Evolutionary conservation across 129 eudicot species (phyloP).

Genomic region (Tagetes patula): DNA sequence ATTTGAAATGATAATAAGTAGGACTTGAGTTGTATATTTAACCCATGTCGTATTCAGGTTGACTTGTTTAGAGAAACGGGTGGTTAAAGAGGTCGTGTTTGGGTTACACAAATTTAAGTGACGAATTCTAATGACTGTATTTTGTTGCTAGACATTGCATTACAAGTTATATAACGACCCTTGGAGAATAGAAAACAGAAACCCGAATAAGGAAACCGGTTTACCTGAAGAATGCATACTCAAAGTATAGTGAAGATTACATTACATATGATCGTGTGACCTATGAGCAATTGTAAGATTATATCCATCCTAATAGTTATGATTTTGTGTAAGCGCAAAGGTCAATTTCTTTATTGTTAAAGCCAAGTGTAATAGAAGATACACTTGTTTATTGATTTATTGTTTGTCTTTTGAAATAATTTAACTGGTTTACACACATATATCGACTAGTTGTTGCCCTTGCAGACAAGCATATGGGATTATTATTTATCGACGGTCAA

Average conservation of each 20-base stretch:
- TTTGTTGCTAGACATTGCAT: constrained; percentile 53
- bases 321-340: constrained; percentile 22
- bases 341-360: constrained; percentile 5
- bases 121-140: background rate
- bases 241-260: constrained; percentile 27
- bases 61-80: background rate
- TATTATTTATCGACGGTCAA: too few relatives aligned
- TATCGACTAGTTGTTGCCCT: too few relatives aligned
- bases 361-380: too few relatives aligned
- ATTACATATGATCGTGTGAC: background rate
- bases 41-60: background rate
- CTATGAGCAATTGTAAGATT: background rate
- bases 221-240: constrained; percentile 59
- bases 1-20: background rate
- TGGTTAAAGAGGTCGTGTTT: background rate
- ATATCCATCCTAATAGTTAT: background rate
- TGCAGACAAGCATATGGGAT: too few relatives aligned
- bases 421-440: too few relatives aligned
- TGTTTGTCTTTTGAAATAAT: too few relatives aligned
- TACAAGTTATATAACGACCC: constrained; percentile 78
- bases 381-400: too few relatives aligned
- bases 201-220: constrained; percentile 44
- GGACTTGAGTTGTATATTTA: background rate
- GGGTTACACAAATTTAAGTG: background rate
- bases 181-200: constrained; percentile 52